phyloP scores from a whole-genome alignment of 768 basidiomycete genomes.

The Serendipita sp. region DNA sequence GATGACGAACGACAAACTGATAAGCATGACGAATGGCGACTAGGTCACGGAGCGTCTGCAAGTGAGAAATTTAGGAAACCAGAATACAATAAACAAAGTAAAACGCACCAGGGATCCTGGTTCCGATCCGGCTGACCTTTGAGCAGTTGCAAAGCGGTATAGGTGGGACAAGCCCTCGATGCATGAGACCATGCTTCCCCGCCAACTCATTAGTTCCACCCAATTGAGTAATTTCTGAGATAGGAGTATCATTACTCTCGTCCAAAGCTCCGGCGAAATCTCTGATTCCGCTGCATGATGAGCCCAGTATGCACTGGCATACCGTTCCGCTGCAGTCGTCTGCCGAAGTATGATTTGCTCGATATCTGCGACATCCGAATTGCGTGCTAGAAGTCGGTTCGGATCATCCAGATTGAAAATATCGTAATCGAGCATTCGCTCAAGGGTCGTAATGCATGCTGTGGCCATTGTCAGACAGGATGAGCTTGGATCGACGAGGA shows the following conservation, averaged over 20 bases:
- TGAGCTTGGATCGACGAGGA: background rate
- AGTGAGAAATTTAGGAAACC: too few species aligned
- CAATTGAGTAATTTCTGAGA: background rate
- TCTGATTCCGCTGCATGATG: background rate
- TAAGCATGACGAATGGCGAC: background rate
- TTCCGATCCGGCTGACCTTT: too few species aligned
- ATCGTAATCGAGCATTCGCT: background rate
- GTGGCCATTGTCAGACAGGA: background rate
- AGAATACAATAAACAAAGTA: too few species aligned
- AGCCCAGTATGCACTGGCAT: background rate
- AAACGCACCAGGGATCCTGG: too few species aligned
- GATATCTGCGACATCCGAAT: background rate
- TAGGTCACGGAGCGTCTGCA: too few species aligned
- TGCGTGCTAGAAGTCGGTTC: background rate
- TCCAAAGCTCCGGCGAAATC: background rate
- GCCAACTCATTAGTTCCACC: conserved; percentile 5
- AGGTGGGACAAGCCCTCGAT: background rate
- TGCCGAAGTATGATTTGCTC: background rate
- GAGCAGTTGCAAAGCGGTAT: too few species aligned
- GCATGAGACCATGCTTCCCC: background rate
- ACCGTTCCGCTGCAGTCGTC: background rate
- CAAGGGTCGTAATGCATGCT: background rate
- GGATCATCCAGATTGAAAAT: background rate
- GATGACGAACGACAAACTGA: background rate
- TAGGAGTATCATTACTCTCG: background rate